Evolutionary conservation across 108 stramenopile species (phyloP), one percentile per base, ranked within the genome.

Genomic region (Cyclotella baltica): DNA sequence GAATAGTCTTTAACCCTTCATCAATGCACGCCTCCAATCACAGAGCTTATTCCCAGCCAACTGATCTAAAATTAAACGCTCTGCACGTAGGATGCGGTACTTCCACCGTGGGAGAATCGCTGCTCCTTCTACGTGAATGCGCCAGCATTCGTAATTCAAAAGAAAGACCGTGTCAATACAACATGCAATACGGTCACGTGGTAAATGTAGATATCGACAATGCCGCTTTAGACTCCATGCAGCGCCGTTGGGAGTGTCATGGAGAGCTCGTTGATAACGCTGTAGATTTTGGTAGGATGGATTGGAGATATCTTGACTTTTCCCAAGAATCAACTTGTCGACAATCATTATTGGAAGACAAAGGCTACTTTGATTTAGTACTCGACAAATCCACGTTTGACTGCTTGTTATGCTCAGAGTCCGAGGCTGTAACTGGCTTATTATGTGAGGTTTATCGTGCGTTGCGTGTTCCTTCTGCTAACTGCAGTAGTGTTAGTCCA

Each of bases 361-460:
- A 75, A 35, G 80, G 75, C 46, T 81, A 61, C 4, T 90, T 92
- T 73, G 88, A 91, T 59, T 59, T 95, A 47, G 81, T 93, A 0
- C 34, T 95, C 2, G 94, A 95, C 85, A 95, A 95, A 75, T 87
- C 87, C 16, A 95, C 94, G 0, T 63, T 95, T 72, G 94, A 95
- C 80, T 93, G 92, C 73, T 84, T 89, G 19, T 48, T 95, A 4
- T 95, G 94, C 70, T 80, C 88, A 38, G 89, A 89, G 47, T 78
- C 81, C 30, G 66, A 82, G 9, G 86, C 85, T 11, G 79, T 90
- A 2, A 84, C 91, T 11, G 72, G 78, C 27, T 73, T 95, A 16
- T 74, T 95, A 50, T 70, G 72, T 33, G 83, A 91, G 38, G 87
- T 89, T 2, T 91, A 93, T 75, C 83, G 83, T 53, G 72, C 80